Percentiles rank a stretch among this genome's conserved stretches.
These are phyloP conservation scores for Arbutus unedo DNA, from an alignment of 148 eudicot genomes.

Conservation along the genomic window DNA sequence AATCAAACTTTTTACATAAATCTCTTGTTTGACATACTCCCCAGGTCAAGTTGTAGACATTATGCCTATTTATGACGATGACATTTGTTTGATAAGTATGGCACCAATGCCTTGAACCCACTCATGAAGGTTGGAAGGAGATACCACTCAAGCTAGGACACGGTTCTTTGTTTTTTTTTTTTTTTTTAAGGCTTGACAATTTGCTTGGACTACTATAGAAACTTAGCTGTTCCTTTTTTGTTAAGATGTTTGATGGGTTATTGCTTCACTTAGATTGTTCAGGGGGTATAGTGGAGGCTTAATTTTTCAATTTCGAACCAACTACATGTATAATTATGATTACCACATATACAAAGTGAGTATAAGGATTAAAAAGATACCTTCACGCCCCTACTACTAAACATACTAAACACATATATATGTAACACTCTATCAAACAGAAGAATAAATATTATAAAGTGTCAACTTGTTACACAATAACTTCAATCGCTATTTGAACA, in stretches of 20 bases:
- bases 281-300: no score
- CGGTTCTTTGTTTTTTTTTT: background rate
- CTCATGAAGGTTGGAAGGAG: background rate
- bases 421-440: no score
- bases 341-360: no score
- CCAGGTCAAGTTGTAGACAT: background rate
- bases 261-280: background rate
- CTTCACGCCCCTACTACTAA: no score
- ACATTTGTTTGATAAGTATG: background rate
- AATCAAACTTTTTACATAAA: background rate
- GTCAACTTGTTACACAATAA: no score
- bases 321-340: no score
- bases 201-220: background rate
- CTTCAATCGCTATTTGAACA: no score
- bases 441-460: no score
- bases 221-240: background rate
- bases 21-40: background rate
- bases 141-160: background rate
- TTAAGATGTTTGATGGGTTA: background rate
- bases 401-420: no score
- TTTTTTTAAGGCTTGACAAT: background rate
- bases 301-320: no score
- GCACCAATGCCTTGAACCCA: background rate
- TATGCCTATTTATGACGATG: background rate
- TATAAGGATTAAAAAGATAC: no score